Evolutionary conservation across 495 filamentous ascomycete genomes (phyloP), one percentile per base, ranked within the genome.

Genomic region (Glutinoglossum americanum): DNA sequence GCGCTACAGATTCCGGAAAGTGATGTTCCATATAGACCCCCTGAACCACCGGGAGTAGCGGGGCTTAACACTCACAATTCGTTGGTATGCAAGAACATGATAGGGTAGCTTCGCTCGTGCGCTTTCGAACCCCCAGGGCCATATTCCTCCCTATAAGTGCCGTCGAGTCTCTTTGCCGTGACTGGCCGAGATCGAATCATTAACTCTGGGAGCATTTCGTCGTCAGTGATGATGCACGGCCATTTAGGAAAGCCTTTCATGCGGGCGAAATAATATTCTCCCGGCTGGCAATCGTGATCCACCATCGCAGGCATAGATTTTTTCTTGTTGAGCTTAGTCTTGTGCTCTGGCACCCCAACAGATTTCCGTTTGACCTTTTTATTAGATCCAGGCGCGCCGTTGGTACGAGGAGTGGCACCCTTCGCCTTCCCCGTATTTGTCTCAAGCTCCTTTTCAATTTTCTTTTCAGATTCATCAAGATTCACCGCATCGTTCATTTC

Each of bases 31-130:
- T 2, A 21, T 21, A 51, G 37, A 39, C 30, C 13, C 11, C n/a
- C 21, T 2, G 41, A n/a, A n/a, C n/a, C n/a, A 45, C n/a, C 17
- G 21, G 41, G 2, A 13, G 37, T 26, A 35, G 44, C 2, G 5
- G 11, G 49, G 49, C 30, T 5, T 21, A 10, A 32, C 10, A 81
- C 89, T 76, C 72, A 96, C 89, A 96, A 96, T 74, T 95, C 87
- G 66, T 95, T 93, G 56, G 88, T 93, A 59, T 80, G 74, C 57
- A 96, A 72, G 69, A 92, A 96, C 89, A 94, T 94, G 61, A 96
- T 80, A 1, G 89, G 87, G 67, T 84, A 95, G 5, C 84, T 88
- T 45, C 89, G 77, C 67, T 94, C 87, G 41, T 80, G 76, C 19
- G 74, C 81, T 57, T 87, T 83, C 72, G 87, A 89, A 59, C 82